These are phyloP conservation scores for Tolypocladium pustulatum DNA, from an alignment of 2,329 filamentous ascomycete genomes.

Conservation along the genomic window DNA sequence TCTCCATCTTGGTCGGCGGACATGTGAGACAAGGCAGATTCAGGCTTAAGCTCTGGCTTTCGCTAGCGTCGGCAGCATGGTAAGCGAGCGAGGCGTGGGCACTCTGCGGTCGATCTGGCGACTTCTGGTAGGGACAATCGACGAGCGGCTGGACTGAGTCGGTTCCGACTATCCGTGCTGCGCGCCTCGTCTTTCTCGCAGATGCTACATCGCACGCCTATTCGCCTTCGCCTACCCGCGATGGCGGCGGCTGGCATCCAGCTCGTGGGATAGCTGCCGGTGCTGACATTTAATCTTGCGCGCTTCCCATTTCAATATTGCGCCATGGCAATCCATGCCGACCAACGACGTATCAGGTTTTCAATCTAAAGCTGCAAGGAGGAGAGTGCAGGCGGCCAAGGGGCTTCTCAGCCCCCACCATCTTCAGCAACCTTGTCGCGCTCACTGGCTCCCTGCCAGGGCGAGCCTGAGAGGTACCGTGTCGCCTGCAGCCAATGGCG, in stretches of 20 bases:
- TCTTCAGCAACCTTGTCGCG: background rate
- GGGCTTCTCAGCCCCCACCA: background rate
- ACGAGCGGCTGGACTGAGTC: background rate
- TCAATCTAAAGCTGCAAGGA: background rate
- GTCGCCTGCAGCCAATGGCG: background rate
- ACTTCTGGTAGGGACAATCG: background rate
- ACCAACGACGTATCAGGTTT: background rate
- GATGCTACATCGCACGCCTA: background rate
- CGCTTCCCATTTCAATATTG: background rate
- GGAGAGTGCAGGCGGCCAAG: background rate
- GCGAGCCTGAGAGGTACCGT: background rate
- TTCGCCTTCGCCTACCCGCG: background rate
- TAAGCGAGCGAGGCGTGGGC: background rate
- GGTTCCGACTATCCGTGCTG: background rate
- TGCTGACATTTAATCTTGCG: background rate
- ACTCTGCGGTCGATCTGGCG: background rate
- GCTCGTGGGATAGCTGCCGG: background rate
- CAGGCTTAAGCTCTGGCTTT: background rate
- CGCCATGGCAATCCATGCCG: background rate
- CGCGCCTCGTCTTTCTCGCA: background rate
- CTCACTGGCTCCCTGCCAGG: background rate
- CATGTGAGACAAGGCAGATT: background rate
- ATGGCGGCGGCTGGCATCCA: background rate
- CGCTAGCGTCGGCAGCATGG: background rate
- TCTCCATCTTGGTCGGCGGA: too few relatives aligned